Base-by-base conservation (phyloP, 805 yeast species). In the Nakazawaea sp. region DNA sequence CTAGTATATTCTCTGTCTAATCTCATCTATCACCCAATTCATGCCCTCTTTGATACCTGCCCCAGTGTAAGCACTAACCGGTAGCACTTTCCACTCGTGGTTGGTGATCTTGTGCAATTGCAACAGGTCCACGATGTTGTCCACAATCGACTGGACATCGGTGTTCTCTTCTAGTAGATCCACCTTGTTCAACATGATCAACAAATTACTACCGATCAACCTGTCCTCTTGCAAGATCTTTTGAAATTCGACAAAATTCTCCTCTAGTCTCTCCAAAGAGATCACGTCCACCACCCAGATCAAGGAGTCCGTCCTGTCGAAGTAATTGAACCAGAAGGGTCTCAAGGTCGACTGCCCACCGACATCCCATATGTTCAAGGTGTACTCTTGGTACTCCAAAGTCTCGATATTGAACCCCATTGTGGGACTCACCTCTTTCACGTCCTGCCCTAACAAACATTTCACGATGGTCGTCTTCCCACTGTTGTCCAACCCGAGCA, bases 281-380 rank as follows among this genome's bases (percentile, higher is more conserved):
- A 65, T 56, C 2, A 76, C 69, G 57, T 90, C 97, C 5, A 90
- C 70, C 16, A 89, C 95, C 96, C 96, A 89, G 10, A 89, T 58
- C 13, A 89, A 62, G 5, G 76, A 74, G 48, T 89, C 89, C 0
- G 83, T 76, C 48, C 75, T 77, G 45, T 88, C 96, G 51, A 83
- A 89, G 56, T 90, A 89, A 59, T 89, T 90, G 49, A 84, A 78
- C 97, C 97, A 89, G 66, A 88, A 88, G 13, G 89, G 78, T 32
- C 97, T 62, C 29, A 89, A 63, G 1, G 90, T 72, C 31, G 70
- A 61, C 56, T 89, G 97, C 2, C 97, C 97, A 4, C 97, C 97
- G 10, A 89, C 78, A 52, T 86, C 96, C 97, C 95, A 82, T 21
- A 81, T 53, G 45, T 79, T 79, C 35, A 82, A 52, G 27, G 66